Evolutionary conservation across 164 flowering plant species (phyloP).

Genomic region (Euptelea pleiosperma): DNA sequence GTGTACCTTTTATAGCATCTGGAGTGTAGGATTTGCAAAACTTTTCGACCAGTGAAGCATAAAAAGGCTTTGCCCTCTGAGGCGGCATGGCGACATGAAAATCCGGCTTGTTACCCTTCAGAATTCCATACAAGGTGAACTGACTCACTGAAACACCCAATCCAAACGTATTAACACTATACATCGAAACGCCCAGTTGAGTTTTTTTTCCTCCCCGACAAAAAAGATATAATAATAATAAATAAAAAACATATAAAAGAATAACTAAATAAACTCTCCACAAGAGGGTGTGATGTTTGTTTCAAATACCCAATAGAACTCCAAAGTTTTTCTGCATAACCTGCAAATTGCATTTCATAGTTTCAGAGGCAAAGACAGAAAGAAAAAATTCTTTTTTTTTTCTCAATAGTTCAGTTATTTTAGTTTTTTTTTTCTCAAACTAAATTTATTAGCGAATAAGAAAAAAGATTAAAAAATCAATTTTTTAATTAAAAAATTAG

Average conservation of each 20-base stretch:
- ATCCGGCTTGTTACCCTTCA: constrained; percentile 98
- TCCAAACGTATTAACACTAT: neutral
- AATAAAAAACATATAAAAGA: neutral
- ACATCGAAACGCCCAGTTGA: no score
- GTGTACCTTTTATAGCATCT: constrained; percentile 66
- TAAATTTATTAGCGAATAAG: no score
- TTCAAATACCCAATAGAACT: constrained; percentile 68
- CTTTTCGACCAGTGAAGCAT: constrained; percentile 70
- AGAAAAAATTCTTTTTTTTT: neutral
- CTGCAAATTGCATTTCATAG: constrained; percentile 37
- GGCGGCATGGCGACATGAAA: constrained; percentile 98
- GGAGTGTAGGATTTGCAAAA: constrained; percentile 57
- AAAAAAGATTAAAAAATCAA: no score
- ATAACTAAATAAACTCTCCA: neutral
- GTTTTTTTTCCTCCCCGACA: no score
- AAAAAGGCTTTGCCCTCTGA: constrained; percentile 77
- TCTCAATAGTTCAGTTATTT: no score
- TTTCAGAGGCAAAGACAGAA: neutral
- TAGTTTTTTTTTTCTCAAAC: no score
- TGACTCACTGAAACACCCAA: constrained; percentile 71
- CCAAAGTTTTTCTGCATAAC: constrained; percentile 79
- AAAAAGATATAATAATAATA: neutral
- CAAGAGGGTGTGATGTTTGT: neutral
- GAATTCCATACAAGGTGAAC: constrained; percentile 80
- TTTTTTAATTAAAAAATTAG: neutral